Conservation (phyloP, 192 early-diverging fungal genomes). For the Mortierella alpina region DNA sequence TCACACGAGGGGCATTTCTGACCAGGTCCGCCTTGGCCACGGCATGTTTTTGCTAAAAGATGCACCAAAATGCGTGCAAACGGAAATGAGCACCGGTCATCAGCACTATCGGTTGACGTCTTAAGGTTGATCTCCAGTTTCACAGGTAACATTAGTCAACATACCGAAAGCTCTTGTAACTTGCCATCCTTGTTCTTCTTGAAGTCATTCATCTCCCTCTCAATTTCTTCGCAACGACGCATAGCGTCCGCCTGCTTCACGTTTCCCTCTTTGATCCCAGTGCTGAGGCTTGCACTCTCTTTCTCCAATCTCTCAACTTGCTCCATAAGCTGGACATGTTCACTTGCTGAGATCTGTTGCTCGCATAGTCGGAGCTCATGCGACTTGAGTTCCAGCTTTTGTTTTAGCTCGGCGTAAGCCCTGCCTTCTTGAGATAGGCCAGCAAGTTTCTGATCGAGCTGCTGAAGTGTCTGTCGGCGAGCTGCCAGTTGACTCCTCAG, state of each 20-base stretch:
- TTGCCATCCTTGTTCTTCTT: slow-evolving; percentile 89
- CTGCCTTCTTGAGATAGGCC: slow-evolving; percentile 64
- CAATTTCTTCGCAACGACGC: slow-evolving; percentile 70
- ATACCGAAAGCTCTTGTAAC: slow-evolving; percentile 81
- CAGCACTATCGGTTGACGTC: too few relatives aligned
- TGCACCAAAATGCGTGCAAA: neutral
- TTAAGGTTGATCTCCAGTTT: too few relatives aligned
- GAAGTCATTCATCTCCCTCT: slow-evolving; percentile 92
- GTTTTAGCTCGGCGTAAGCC: slow-evolving; percentile 68
- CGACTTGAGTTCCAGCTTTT: slow-evolving; percentile 76
- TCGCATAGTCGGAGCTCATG: slow-evolving; percentile 85
- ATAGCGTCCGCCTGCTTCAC: slow-evolving; percentile 60
- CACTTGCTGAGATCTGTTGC: slow-evolving; percentile 80
- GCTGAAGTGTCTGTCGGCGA: slow-evolving; percentile 61
- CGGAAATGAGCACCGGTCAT: neutral
- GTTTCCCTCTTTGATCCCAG: slow-evolving; percentile 54
- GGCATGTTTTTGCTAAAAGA: slow-evolving; percentile 69
- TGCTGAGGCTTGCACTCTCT: slow-evolving; percentile 62
- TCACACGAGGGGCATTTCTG: slow-evolving; percentile 61
- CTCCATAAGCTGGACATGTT: slow-evolving; percentile 59
- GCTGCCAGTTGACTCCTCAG: slow-evolving; percentile 63
- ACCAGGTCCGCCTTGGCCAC: slow-evolving; percentile 73
- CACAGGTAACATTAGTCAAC: too few relatives aligned
- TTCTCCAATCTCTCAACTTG: slow-evolving; percentile 67
- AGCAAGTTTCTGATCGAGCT: slow-evolving; percentile 66